These are phyloP conservation scores for Suillus alpinus DNA, from an alignment of 768 basidiomycete species.

Conservation along the genomic window DNA sequence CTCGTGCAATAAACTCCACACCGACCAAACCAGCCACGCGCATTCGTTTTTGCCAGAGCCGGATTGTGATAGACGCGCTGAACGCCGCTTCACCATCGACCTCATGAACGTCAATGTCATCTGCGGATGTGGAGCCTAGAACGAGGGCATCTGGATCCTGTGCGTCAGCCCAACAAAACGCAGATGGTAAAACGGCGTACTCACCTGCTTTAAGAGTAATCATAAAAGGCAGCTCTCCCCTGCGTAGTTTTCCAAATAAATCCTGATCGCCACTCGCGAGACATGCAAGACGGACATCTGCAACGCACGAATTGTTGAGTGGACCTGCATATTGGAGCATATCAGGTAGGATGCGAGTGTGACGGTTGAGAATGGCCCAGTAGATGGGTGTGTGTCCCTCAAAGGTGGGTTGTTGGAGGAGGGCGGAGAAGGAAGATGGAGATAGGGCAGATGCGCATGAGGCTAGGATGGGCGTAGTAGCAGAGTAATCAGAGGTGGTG, in stretches of 20 bases:
- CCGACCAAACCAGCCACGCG: constrained; percentile 50
- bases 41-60: constrained; percentile 69
- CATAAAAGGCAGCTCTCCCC: constrained; percentile 11
- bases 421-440: constrained; percentile 33
- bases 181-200: not conserved
- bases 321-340: constrained; percentile 54
- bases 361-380: constrained; percentile 67
- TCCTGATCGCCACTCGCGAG: constrained; percentile 30
- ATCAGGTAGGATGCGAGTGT: constrained; percentile 39
- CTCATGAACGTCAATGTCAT: constrained; percentile 56
- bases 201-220: constrained; percentile 12
- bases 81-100: constrained; percentile 51
- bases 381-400: constrained; percentile 68
- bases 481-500: constrained; percentile 37
- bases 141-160: constrained; percentile 49
- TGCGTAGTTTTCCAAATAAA: constrained; percentile 23
- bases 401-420: constrained; percentile 63
- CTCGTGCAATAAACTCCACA: constrained; percentile 66
- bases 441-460: constrained; percentile 40
- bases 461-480: constrained; percentile 46
- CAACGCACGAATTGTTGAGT: constrained; percentile 40
- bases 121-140: constrained; percentile 43
- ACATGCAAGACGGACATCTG: constrained; percentile 68
- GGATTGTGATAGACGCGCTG: constrained; percentile 26
- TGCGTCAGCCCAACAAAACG: not conserved